Conservation (phyloP, 2,329 filamentous ascomycete genomes). For the Sporothrix dimorphospora region DNA sequence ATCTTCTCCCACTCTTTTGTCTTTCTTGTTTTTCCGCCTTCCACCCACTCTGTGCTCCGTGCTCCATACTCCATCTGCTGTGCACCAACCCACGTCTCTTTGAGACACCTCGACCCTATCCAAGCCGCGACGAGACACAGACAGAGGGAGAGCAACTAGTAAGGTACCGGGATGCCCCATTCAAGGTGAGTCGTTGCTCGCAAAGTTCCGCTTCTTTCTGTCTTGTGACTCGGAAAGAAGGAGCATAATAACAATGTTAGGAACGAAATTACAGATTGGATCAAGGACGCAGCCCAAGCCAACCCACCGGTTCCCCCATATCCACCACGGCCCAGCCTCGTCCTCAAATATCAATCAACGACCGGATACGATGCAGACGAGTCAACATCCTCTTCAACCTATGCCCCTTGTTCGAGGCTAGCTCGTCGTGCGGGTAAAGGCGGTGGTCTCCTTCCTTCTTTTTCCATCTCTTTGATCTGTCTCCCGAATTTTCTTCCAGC, state of each 20-base stretch:
- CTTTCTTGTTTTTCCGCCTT: neutral
- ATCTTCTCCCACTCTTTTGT: neutral
- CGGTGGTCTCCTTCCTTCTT: neutral
- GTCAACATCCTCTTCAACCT: neutral
- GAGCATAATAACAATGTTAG: neutral
- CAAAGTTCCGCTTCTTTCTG: neutral
- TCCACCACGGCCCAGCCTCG: neutral
- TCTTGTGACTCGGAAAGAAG: neutral
- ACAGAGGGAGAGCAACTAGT: neutral
- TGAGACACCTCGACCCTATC: neutral
- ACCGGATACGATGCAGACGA: neutral
- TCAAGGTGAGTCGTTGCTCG: constrained; percentile 6
- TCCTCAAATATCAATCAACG: constrained; percentile 1
- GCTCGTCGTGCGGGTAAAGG: neutral
- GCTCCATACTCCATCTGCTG: neutral
- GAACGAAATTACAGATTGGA: neutral
- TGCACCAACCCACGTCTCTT: neutral
- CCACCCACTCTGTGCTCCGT: neutral
- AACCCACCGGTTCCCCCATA: neutral
- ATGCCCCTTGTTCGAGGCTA: constrained; percentile 3
- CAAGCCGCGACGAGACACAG: neutral
- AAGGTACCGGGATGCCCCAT: neutral
- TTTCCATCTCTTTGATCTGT: neutral
- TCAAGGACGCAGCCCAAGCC: neutral
- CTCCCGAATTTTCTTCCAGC: neutral